A percentile compares a stretch with the other conserved stretches of the same genome.
Evolutionary conservation across 139 green algal species (phyloP).

Genomic region (Micractinium conductrix): DNA sequence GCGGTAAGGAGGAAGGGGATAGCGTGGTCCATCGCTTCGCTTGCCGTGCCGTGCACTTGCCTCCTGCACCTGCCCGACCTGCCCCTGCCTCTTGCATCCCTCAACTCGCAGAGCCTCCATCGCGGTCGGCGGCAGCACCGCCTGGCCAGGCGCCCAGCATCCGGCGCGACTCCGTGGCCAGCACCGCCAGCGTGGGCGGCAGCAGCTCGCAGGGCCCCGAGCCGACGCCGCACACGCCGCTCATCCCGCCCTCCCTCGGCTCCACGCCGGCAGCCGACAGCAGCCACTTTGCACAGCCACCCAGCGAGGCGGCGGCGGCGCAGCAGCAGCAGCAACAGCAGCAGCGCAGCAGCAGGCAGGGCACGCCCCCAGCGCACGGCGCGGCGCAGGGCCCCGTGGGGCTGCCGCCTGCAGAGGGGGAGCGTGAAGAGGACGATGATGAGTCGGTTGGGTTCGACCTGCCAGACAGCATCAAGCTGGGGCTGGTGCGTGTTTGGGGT

Average conservation of each 20-base stretch:
- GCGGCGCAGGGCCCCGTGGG: too few species aligned
- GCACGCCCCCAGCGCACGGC: too few species aligned
- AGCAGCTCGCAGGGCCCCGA: background rate
- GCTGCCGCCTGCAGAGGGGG: too few species aligned
- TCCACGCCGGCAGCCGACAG: background rate
- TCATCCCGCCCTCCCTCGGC: background rate
- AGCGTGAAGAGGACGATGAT: slow-evolving; percentile 26
- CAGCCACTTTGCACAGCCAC: too few species aligned
- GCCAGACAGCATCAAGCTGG: slow-evolving; percentile 91
- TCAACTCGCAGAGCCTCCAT: background rate
- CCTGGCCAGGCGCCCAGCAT: background rate
- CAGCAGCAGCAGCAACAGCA: too few species aligned
- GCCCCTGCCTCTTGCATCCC: background rate
- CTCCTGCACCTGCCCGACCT: background rate
- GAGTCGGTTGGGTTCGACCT: slow-evolving; percentile 36
- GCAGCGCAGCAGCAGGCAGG: slow-evolving; percentile 7
- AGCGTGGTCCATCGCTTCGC: background rate
- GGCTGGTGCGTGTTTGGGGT: too few species aligned
- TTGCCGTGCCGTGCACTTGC: background rate
- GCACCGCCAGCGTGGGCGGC: background rate
- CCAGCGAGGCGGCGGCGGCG: too few species aligned
- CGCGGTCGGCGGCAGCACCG: background rate
- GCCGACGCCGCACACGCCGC: background rate
- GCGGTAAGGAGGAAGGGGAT: background rate
- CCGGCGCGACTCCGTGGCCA: background rate